phyloP scores from a whole-genome alignment of 2,329 filamentous ascomycete genomes.

The Fusarium vanettenii region DNA sequence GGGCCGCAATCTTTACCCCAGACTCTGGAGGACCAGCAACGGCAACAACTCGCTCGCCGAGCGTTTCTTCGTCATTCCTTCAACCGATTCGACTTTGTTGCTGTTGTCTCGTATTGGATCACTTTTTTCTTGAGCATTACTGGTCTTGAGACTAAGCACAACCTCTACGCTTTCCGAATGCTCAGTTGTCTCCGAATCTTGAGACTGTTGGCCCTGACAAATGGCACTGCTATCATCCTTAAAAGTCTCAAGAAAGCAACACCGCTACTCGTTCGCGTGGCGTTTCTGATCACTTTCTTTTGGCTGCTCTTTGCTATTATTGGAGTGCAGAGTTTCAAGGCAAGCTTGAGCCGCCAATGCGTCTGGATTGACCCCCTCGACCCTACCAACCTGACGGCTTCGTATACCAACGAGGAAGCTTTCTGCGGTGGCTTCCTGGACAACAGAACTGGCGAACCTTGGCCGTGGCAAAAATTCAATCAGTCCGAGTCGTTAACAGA shows the following conservation, averaged over 20 bases:
- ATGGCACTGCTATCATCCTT: slow-evolving; percentile 93
- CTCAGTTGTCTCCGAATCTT: slow-evolving; percentile 94
- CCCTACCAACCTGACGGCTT: slow-evolving; percentile 63
- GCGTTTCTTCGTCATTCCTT: slow-evolving; percentile 96
- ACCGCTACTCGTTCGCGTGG: slow-evolving; percentile 89
- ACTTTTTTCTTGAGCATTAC: slow-evolving; percentile 80
- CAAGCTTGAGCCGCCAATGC: slow-evolving; percentile 80
- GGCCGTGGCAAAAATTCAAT: slow-evolving; percentile 74
- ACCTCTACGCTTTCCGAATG: slow-evolving; percentile 95
- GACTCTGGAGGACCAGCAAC: slow-evolving; percentile 81
- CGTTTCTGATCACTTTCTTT: slow-evolving; percentile 95
- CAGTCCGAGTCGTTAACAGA: slow-evolving; percentile 54
- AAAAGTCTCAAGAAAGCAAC: slow-evolving; percentile 96
- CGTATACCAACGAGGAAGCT: slow-evolving; percentile 74
- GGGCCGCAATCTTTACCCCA: slow-evolving; percentile 65
- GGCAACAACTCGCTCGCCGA: slow-evolving; percentile 85
- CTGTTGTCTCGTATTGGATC: slow-evolving; percentile 95
- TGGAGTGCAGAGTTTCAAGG: slow-evolving; percentile 95
- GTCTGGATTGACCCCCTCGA: slow-evolving; percentile 78
- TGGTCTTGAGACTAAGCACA: slow-evolving; percentile 74
- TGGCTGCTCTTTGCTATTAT: slow-evolving; percentile 98
- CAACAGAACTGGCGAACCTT: slow-evolving; percentile 63
- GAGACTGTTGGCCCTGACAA: slow-evolving; percentile 89
- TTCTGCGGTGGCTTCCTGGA: slow-evolving; percentile 90
- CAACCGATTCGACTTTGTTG: slow-evolving; percentile 94